Base-by-base conservation (phyloP, 176 grass and related monocot genomes). In the Ananas comosus region DNA sequence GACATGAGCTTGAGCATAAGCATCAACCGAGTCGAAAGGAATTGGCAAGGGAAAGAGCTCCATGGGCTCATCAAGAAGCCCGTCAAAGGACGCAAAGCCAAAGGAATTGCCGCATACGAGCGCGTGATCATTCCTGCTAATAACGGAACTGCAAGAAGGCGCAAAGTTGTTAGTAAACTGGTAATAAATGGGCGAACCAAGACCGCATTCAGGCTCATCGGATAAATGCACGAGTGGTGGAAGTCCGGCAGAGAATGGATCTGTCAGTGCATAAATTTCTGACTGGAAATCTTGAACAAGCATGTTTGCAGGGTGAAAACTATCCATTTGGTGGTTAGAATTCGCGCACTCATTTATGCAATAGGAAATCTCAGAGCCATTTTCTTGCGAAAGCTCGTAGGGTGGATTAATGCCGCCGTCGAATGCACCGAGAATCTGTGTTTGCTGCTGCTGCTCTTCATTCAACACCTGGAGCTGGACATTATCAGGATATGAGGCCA, bases 51-150 rank as follows among this genome's bases (percentile, higher is more conserved):
- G 23, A 24, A 24, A 24, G 23, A 24, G 1, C 23, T 24, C 23
- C 23, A 24, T 24, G 23, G 23, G 23, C 23, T 24, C 23, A 24
- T 24, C 23, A 24, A 24, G 23, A 24, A 84, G 66, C 84, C 82
- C 80, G 85, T 53, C 77, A 75, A 48, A 70, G 87, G 87, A 70
- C 84, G 84, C 85, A 80, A 87, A 93, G 91, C 90, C 74, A 82
- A 90, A 93, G 87, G 86, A 82, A 56, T 73, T 99, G 87, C 87
- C 89, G 88, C 88, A 86, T 88, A 88, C 63, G 87, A 87, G 70
- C 89, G 87, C 81, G 92, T 90, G 86, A 33, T 33, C 29, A 33
- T 33, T 33, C 81, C 86, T 85, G 76, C 89, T 84, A 71, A 61
- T 64, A 66, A 85, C 51, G 52, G 79, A 70, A 85, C 78, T 67